Conservation (phyloP, 441 rosid genomes). For the Adansonia gregorii region DNA sequence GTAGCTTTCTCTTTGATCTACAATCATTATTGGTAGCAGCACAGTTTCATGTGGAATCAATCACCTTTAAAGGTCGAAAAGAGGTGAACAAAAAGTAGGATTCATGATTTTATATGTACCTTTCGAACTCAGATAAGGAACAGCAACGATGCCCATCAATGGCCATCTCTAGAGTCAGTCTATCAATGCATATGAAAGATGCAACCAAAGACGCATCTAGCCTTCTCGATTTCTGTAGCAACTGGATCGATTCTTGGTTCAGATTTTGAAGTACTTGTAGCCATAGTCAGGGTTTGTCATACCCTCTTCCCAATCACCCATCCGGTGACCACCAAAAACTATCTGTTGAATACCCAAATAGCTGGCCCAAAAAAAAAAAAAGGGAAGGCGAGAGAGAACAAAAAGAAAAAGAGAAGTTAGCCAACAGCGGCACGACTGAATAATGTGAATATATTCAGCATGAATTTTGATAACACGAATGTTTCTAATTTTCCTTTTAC, state of each 20-base stretch:
- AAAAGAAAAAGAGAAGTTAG: background rate
- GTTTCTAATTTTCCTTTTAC: background rate
- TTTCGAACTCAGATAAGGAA: background rate
- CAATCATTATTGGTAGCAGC: constrained; percentile 1
- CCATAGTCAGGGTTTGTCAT: constrained; percentile 80
- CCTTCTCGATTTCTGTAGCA: background rate
- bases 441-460: background rate
- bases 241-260: constrained; percentile 20
- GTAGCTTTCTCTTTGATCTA: background rate
- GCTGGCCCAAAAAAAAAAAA: constrained; percentile 39
- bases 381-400: background rate
- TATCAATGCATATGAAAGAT: background rate
- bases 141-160: background rate
- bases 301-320: constrained; percentile 97
- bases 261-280: constrained; percentile 79
- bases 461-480: background rate
- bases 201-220: background rate
- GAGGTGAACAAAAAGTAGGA: background rate
- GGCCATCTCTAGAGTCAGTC: constrained; percentile 3
- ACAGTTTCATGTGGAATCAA: background rate
- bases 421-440: background rate
- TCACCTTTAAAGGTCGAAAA: background rate
- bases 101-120: background rate
- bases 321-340: constrained; percentile 73
- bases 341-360: constrained; percentile 84